phyloP scores from a whole-genome alignment of 441 rosid genomes.

The Populus hybrid region DNA sequence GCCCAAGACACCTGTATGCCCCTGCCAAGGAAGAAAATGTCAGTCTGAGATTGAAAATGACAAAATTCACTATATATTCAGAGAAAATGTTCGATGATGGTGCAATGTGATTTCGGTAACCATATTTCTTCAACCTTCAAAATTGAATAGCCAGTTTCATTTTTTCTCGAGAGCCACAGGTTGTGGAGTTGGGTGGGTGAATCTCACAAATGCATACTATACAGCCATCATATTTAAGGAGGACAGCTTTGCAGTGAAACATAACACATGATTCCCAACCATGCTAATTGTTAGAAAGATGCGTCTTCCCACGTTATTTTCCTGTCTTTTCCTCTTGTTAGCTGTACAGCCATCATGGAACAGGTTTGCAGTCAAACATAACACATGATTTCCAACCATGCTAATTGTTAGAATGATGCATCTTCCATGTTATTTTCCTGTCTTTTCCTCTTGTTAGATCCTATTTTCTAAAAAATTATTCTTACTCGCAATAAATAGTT shows the following conservation, averaged over 20 bases:
- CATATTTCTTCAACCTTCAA: not conserved
- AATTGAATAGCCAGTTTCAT: not conserved
- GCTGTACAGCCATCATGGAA: not conserved
- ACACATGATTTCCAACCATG: not conserved
- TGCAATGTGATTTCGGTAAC: not conserved
- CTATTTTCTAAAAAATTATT: not conserved
- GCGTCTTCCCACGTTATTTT: not conserved
- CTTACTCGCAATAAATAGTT: not conserved
- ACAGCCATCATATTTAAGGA: not conserved
- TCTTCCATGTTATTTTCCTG: not conserved
- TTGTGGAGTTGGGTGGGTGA: not conserved
- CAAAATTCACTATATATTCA: not conserved
- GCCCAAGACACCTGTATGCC: slow-evolving; percentile 43
- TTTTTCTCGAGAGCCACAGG: too few relatives aligned
- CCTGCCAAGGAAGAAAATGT: slow-evolving; percentile 29
- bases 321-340: not conserved
- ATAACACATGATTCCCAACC: not conserved
- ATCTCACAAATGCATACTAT: not conserved
- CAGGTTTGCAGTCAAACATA: not conserved
- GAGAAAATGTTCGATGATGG: not conserved
- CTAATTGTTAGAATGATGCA: not conserved
- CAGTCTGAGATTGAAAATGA: not conserved
- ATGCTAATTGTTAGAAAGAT: not conserved
- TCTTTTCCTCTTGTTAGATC: not conserved
- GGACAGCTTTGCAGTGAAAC: not conserved